phyloP scores from a whole-genome alignment of 768 basidiomycete species.

The Macrocybe gigantea region DNA sequence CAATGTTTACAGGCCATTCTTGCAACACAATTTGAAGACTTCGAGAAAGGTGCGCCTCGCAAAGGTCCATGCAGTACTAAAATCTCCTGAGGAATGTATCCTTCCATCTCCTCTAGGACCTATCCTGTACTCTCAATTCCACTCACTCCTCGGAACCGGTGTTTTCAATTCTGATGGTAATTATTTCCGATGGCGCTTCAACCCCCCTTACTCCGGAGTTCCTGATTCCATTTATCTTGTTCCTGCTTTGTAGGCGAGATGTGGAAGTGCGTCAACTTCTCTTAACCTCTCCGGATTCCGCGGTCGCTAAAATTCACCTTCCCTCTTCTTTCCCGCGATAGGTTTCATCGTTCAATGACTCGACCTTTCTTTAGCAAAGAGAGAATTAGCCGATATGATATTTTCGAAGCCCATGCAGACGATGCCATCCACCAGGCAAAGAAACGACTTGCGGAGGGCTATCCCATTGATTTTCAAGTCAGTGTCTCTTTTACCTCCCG shows the following conservation, averaged over 20 bases:
- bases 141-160: constrained; percentile 44
- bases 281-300: neutral
- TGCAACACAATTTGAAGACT: constrained; percentile 41
- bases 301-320: neutral
- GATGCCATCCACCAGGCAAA: constrained; percentile 40
- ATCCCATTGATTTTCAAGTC: constrained; percentile 55
- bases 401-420: constrained; percentile 46
- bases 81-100: neutral
- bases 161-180: constrained; percentile 58
- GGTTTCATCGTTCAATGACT: constrained; percentile 63
- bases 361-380: constrained; percentile 68
- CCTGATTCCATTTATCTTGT: too few species aligned
- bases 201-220: neutral
- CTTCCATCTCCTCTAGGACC: constrained; percentile 13
- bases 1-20: constrained; percentile 26
- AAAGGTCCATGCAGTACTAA: neutral
- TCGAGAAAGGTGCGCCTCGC: constrained; percentile 33
- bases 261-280: constrained; percentile 50
- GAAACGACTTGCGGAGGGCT: constrained; percentile 35
- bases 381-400: constrained; percentile 55
- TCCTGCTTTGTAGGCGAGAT: constrained; percentile 40
- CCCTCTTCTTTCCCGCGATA: constrained; percentile 7
- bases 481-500: neutral
- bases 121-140: constrained; percentile 17
- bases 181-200: constrained; percentile 6